Percentiles rank a stretch among this genome's conserved stretches.
These are phyloP conservation scores for Tetrahymena elliotti DNA, from an alignment of 73 alveolate species.

Conservation along the genomic window DNA sequence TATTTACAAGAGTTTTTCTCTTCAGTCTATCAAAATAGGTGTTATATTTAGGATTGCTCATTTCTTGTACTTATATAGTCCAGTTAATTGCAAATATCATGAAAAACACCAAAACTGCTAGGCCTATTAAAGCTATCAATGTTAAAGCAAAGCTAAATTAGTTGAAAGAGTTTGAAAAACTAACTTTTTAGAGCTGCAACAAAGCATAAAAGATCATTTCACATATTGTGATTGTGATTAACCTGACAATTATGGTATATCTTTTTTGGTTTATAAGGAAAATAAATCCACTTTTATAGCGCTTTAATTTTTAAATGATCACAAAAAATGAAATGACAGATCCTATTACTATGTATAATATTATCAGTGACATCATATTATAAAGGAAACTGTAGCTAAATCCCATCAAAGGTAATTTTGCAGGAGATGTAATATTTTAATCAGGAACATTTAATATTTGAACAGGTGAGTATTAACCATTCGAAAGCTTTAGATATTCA, in stretches of 20 bases:
- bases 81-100: background rate
- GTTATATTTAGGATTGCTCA: background rate
- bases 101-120: background rate
- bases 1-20: background rate
- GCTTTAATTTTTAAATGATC: background rate
- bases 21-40: background rate
- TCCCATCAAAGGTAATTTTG: background rate
- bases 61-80: background rate
- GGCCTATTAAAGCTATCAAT: background rate
- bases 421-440: background rate
- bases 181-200: background rate
- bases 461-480: background rate
- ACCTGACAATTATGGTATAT: background rate
- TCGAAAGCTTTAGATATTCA: background rate
- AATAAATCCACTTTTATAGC: background rate
- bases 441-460: background rate
- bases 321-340: background rate
- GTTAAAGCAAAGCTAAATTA: background rate
- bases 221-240: background rate
- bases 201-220: background rate
- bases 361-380: background rate
- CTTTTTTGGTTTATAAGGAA: background rate
- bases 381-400: background rate
- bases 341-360: background rate
- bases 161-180: background rate